Evolutionary conservation across 2,329 filamentous ascomycete species (phyloP).

Genomic region (Neoarthrinium moseri): DNA sequence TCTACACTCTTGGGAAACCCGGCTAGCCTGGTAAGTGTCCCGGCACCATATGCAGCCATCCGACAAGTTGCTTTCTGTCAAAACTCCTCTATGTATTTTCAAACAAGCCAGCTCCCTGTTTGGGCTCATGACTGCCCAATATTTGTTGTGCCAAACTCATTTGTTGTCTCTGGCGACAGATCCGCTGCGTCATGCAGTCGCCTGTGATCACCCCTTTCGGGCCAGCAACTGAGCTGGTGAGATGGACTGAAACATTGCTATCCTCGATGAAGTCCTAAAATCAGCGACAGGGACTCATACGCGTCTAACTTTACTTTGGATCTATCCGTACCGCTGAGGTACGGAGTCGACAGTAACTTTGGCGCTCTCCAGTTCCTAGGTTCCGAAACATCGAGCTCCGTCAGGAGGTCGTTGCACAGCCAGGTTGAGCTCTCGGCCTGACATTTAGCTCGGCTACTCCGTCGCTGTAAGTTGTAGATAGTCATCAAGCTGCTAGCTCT

Average conservation of each 20-base stretch:
- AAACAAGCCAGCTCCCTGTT: constrained; percentile 41
- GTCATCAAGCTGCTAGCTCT: constrained; percentile 15
- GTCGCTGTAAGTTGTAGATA: constrained; percentile 15
- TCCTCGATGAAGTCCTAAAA: constrained; percentile 32
- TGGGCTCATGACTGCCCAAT: constrained; percentile 33
- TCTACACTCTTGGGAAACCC: constrained; percentile 36
- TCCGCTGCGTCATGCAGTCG: constrained; percentile 37
- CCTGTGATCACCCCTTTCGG: constrained; percentile 38
- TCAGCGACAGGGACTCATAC: constrained; percentile 24
- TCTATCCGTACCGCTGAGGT: constrained; percentile 23
- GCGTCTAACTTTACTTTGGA: constrained; percentile 18
- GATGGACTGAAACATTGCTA: constrained; percentile 37
- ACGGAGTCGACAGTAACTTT: constrained; percentile 26
- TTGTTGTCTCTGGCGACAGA: constrained; percentile 33
- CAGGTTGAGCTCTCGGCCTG: constrained; percentile 12
- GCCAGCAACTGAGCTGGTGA: constrained; percentile 31
- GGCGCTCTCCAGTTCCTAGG: constrained; percentile 15
- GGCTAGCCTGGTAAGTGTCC: constrained; percentile 34
- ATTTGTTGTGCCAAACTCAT: constrained; percentile 44
- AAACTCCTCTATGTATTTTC: constrained; percentile 32
- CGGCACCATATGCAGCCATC: constrained; percentile 48
- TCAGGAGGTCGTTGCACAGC: constrained; percentile 17
- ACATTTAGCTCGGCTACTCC: constrained; percentile 15
- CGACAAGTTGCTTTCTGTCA: constrained; percentile 40
- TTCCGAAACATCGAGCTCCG: constrained; percentile 19